Conservation (phyloP, 2,329 filamentous ascomycete genomes). For the Colletotrichum sp. region DNA sequence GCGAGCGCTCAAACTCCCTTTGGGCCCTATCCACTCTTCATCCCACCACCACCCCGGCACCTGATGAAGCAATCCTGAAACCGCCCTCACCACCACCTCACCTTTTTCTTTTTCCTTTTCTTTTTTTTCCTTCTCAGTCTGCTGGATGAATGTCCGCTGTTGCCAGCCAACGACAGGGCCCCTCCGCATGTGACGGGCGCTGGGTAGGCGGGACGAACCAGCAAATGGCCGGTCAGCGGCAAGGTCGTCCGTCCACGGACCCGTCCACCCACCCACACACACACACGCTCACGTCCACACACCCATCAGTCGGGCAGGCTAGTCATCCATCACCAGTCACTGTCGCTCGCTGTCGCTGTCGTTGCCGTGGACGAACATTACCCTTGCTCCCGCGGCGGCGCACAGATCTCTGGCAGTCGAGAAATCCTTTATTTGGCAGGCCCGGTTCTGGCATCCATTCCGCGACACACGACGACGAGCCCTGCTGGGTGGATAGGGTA, state of each 20-base stretch:
- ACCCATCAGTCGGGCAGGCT: background rate
- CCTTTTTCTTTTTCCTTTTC: background rate
- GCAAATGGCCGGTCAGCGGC: conserved; percentile 5
- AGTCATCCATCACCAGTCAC: background rate
- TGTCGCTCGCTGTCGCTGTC: background rate
- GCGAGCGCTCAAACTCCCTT: background rate
- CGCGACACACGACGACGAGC: background rate
- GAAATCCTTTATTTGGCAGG: background rate
- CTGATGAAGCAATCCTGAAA: conserved; percentile 50
- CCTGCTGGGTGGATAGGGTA: background rate
- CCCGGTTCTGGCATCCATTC: background rate
- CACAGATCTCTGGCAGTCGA: background rate
- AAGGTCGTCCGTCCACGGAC: background rate
- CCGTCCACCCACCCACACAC: background rate
- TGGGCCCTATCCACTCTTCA: background rate
- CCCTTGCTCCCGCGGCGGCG: background rate
- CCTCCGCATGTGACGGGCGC: background rate
- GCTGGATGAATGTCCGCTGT: background rate
- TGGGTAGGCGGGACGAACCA: conserved; percentile 11
- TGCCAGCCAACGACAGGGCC: background rate
- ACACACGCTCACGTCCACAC: background rate
- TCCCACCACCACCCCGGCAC: conserved; percentile 22
- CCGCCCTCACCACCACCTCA: conserved; percentile 22
- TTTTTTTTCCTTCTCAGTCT: background rate
- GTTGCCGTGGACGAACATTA: background rate